A percentile compares a stretch with the other conserved stretches of the same genome.
Conservation (phyloP, 129 eudicot species). For the Saposhnikovia divaricata region DNA sequence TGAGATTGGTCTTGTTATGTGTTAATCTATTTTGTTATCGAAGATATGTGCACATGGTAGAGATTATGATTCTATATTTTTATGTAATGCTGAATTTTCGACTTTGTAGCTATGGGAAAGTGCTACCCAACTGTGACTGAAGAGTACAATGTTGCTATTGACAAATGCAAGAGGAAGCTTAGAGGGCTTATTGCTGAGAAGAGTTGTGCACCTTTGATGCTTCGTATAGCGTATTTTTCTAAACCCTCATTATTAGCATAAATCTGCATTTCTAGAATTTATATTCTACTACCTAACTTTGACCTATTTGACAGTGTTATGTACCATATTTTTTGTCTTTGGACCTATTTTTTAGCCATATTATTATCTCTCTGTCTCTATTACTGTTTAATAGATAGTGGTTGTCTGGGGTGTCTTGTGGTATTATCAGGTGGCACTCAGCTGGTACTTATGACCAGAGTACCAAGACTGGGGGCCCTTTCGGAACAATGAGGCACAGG, state of each 20-base stretch:
- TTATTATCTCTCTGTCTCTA: neutral
- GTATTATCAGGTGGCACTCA: constrained; percentile 64
- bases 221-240: constrained; percentile 60
- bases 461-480: constrained; percentile 83
- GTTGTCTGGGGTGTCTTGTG: neutral
- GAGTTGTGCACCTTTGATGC: constrained; percentile 73
- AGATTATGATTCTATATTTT: neutral
- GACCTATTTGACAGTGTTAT: neutral
- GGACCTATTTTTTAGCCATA: neutral
- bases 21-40: neutral
- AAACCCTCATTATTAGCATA: neutral
- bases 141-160: constrained; percentile 61
- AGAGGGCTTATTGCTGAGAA: constrained; percentile 69
- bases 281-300: neutral
- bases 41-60: neutral
- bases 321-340: neutral
- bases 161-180: constrained; percentile 68
- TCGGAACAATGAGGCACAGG: constrained; percentile 61
- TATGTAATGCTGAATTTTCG: neutral
- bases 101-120: constrained; percentile 25
- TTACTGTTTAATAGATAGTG: neutral
- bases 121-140: constrained; percentile 59
- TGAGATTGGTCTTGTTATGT: neutral
- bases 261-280: neutral
- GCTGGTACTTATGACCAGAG: constrained; percentile 70